Conservation (phyloP, 2,329 filamentous ascomycete species). For the Venturia effusa region DNA sequence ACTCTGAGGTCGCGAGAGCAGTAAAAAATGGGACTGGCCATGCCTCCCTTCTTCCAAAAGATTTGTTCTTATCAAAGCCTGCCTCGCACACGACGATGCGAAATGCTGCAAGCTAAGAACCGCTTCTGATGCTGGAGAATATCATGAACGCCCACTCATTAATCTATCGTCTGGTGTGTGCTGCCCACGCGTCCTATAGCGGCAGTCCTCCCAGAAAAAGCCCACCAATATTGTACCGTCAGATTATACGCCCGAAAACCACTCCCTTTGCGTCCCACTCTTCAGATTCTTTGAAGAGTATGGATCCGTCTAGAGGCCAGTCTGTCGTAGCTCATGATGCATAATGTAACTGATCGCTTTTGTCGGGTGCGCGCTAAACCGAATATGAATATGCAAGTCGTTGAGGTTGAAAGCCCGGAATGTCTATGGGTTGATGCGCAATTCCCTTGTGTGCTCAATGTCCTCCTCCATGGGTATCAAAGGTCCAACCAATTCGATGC, state of each 20-base stretch:
- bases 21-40: background rate
- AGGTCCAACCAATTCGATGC: constrained; percentile 3
- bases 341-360: constrained; percentile 2
- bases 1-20: background rate
- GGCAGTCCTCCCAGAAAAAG: background rate
- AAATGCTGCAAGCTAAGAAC: background rate
- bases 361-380: constrained; percentile 3
- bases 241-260: background rate
- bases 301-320: background rate
- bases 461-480: constrained; percentile 4
- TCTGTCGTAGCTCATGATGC: constrained; percentile 4
- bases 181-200: background rate
- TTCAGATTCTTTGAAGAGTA: background rate
- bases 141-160: constrained; percentile 5
- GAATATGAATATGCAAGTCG: constrained; percentile 3
- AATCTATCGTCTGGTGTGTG: constrained; percentile 1
- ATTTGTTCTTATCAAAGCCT: background rate
- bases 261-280: background rate
- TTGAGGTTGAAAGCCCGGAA: background rate
- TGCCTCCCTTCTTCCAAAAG: background rate
- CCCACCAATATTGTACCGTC: background rate
- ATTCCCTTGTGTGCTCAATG: background rate
- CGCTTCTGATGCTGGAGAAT: constrained; percentile 1
- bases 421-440: background rate
- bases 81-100: background rate